Base-by-base conservation (phyloP, 2,329 filamentous ascomycete genomes). In the Oidium heveae region DNA sequence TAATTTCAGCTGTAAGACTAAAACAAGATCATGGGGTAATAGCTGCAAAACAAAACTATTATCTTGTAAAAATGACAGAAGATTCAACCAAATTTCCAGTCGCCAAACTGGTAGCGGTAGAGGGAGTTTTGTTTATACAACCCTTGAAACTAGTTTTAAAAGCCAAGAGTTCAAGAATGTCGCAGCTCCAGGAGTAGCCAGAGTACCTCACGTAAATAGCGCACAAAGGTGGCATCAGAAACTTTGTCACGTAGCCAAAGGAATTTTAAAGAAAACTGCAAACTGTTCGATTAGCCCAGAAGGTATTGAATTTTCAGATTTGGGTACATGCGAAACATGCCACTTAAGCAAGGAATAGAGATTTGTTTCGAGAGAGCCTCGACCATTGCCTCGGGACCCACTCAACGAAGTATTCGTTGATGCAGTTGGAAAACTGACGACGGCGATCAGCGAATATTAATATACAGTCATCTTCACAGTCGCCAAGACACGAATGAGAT, bases 21-120 rank as follows among this genome's bases (percentile, higher is more conserved):
- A 36, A 36, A n/a, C n/a, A 71, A 44, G 34, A 44, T 44, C 41
- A 44, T 44, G 41, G 41, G 9, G 18, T 44, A 8, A 7, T 44
- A 10, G 41, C 41, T 10, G 41, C 41, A 9, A 44, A 20, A 9
- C 41, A 44, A 7, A 44, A 44, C 18, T 7, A 44, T 7, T 10
- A 7, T 8, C 41, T 44, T 9, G n/a, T 44, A 10, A 9, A 44
- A 44, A 44, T 20, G 9, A 9, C 8, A 8, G 18, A 44, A n/a
- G 8, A n/a, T 9, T 9, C 15, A 7, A 8, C n/a, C 7, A n/a
- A 44, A n/a, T 10, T 10, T 7, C 41, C 41, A 20, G n/a, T 44
- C 8, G 41, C 41, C 18, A 44, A n/a, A 7, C n/a, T 44, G 18
- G 41, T 44, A 16, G 18, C 13, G 15, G 18, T 44, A 10, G 41